Conservation (phyloP, 768 basidiomycete species). For the Rhodocollybia butyracea region DNA sequence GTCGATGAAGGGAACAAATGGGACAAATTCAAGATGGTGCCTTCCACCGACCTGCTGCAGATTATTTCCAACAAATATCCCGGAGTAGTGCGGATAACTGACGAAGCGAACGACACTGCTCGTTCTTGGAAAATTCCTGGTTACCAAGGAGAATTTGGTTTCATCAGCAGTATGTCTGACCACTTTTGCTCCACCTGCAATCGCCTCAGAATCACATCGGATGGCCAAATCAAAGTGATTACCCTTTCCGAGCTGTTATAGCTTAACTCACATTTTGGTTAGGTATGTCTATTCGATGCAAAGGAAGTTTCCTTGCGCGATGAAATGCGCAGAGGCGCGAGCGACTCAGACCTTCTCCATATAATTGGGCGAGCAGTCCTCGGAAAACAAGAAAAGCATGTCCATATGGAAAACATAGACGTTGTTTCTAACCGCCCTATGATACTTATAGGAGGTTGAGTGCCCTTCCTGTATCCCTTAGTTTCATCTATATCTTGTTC, state of each 20-base stretch:
- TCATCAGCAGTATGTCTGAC: slow-evolving; percentile 93
- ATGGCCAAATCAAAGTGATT: slow-evolving; percentile 82
- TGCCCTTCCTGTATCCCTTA: slow-evolving; percentile 27
- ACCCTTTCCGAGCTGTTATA: background rate
- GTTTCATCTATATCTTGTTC: slow-evolving; percentile 5
- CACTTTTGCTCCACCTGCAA: slow-evolving; percentile 89
- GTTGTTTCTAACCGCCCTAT: slow-evolving; percentile 78
- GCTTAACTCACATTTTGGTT: background rate
- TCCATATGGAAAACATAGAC: slow-evolving; percentile 80
- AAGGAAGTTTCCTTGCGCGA: slow-evolving; percentile 83
- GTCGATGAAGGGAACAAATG: slow-evolving; percentile 70
- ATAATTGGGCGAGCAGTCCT: slow-evolving; percentile 63
- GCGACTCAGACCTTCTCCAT: slow-evolving; percentile 57
- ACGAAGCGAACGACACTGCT: slow-evolving; percentile 77
- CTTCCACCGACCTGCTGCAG: slow-evolving; percentile 62
- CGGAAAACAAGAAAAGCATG: slow-evolving; percentile 79
- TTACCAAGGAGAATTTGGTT: slow-evolving; percentile 69
- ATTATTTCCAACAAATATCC: slow-evolving; percentile 48
- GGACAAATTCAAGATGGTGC: slow-evolving; percentile 79
- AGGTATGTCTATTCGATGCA: slow-evolving; percentile 88
- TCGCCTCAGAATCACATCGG: slow-evolving; percentile 80
- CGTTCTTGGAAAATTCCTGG: slow-evolving; percentile 75
- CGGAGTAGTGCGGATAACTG: slow-evolving; percentile 50
- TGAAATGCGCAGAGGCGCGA: slow-evolving; percentile 59
- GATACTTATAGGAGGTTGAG: slow-evolving; percentile 94